phyloP scores from a whole-genome alignment of 2,329 filamentous ascomycete genomes.

The Tolypocladium nubicola region DNA sequence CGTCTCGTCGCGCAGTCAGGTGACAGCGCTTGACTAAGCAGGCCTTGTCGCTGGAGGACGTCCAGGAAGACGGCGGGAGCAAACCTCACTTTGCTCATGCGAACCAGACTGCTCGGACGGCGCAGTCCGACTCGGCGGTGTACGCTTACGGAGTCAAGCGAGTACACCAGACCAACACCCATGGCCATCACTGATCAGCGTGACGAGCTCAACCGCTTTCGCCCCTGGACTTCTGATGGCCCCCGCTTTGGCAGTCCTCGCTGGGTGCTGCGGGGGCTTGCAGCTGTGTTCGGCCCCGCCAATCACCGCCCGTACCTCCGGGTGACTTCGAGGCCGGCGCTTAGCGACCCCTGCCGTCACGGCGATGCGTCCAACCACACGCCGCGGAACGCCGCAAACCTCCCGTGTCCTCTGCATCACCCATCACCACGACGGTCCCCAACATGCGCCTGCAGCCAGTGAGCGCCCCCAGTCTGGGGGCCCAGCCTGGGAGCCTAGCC shows the following conservation, averaged over 20 bases:
- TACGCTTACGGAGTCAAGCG: too few species aligned
- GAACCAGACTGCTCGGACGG: too few species aligned
- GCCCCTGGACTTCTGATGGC: neutral
- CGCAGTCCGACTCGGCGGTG: too few species aligned
- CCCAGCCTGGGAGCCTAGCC: neutral
- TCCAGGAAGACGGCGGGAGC: too few species aligned
- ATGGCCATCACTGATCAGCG: neutral
- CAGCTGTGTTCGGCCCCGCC: conserved; percentile 4
- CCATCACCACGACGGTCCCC: conserved; percentile 2
- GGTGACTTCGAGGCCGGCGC: conserved; percentile 18
- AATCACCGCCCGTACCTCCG: conserved; percentile 10
- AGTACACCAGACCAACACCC: neutral
- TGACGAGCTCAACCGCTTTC: neutral
- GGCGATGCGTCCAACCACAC: conserved; percentile 29
- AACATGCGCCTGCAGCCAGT: conserved; percentile 1
- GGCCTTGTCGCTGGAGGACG: too few species aligned
- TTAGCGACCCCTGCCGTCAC: conserved; percentile 25
- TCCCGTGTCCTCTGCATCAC: conserved; percentile 4
- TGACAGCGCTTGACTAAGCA: conserved; percentile 1
- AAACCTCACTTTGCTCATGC: too few species aligned
- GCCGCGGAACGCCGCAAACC: conserved; percentile 3
- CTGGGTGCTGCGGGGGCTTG: neutral
- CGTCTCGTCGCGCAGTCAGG: conserved; percentile 1
- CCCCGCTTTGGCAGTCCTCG: neutral
- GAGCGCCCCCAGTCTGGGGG: neutral